Percentiles rank a stretch among this genome's conserved stretches.
These are phyloP conservation scores for Neckera pumila DNA, from an alignment of 225 moss, liverwort and hornwort genomes.

Conservation along the genomic window DNA sequence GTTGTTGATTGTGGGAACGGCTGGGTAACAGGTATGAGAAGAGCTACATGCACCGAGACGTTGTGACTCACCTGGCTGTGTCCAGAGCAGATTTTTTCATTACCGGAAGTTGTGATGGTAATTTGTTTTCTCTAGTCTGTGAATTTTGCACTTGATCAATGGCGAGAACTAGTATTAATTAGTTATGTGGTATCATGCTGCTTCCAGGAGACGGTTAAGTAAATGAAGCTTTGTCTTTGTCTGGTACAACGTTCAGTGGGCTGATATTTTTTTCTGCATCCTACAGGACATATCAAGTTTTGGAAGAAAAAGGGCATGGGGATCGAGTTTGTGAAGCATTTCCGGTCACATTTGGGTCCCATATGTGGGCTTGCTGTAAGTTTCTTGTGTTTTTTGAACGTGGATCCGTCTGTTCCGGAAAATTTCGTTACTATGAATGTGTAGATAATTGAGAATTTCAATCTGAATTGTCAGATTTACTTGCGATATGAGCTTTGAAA, in stretches of 20 bases:
- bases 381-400: not conserved
- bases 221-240: not conserved
- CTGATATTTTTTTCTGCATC: not conserved
- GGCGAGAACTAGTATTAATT: not conserved
- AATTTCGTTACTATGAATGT: not conserved
- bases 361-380: constrained; percentile 78
- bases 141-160: not conserved
- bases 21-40: constrained; percentile 79
- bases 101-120: constrained; percentile 95
- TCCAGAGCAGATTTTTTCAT: constrained; percentile 96
- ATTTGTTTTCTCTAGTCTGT: not conserved
- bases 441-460: not conserved
- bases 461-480: not conserved
- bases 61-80: constrained; percentile 80
- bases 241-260: not conserved
- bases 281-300: constrained; percentile 87
- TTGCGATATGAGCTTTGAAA: not conserved
- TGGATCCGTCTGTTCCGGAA: not conserved
- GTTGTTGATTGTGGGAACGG: not conserved
- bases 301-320: constrained; percentile 98
- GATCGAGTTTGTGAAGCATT: constrained; percentile 99
- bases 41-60: constrained; percentile 98
- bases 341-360: constrained; percentile 88
- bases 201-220: not conserved
- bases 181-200: not conserved